Evolutionary conservation across 179 eudicot genomes (phyloP).

Genomic region (Nepenthes alata): DNA sequence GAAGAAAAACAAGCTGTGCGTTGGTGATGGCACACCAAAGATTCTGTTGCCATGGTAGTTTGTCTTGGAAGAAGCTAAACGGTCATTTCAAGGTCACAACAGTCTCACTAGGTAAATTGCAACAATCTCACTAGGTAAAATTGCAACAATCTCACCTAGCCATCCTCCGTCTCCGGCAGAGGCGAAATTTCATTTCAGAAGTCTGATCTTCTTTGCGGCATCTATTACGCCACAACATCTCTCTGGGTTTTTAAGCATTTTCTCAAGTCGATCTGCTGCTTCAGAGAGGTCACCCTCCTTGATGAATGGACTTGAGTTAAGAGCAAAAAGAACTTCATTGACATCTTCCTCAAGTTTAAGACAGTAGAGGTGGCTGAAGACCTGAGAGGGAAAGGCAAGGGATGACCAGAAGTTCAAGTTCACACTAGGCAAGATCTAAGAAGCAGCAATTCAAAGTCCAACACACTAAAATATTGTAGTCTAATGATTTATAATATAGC

Average conservation of each 20-base stretch:
- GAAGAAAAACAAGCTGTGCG: no score
- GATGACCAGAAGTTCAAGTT: not conserved
- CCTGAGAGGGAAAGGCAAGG: slow-evolving; percentile 27
- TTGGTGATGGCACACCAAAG: no score
- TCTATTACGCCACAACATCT: slow-evolving; percentile 32
- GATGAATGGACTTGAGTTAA: slow-evolving; percentile 24
- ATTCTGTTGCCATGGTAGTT: no score
- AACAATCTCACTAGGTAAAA: no score
- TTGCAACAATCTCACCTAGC: no score
- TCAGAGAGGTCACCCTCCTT: slow-evolving; percentile 36
- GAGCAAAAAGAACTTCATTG: slow-evolving; percentile 74
- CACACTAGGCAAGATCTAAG: not conserved
- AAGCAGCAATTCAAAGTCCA: not conserved
- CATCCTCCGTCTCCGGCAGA: no score
- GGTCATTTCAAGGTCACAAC: no score
- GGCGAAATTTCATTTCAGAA: slow-evolving; percentile 14
- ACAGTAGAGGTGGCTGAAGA: slow-evolving; percentile 50
- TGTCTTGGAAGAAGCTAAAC: no score
- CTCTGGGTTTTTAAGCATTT: slow-evolving; percentile 35
- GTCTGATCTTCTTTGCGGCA: slow-evolving; percentile 45
- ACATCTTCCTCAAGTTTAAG: slow-evolving; percentile 89
- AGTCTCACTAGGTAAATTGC: no score
- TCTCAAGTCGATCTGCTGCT: slow-evolving; percentile 35
- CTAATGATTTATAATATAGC: not conserved
- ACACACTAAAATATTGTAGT: no score